A percentile compares a stretch with the other conserved stretches of the same genome.
Conservation (phyloP, 306 rosid species). For the Ochetophila trinervis region DNA sequence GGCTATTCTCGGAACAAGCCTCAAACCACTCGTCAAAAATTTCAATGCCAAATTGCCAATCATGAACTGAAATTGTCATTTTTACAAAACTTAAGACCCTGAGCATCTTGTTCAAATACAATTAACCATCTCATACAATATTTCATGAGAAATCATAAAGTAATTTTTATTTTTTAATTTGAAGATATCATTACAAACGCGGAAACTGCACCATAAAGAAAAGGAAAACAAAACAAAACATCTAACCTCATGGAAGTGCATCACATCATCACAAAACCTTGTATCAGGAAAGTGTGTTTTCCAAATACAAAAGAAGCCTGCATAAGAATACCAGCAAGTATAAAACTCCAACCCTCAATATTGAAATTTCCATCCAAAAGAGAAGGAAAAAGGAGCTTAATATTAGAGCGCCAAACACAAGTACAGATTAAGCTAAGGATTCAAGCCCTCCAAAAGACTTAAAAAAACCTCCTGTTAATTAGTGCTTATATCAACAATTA, state of each 20-base stretch:
- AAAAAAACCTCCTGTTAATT: too few relatives aligned
- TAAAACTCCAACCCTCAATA: background rate
- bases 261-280: conserved; percentile 27
- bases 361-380: background rate
- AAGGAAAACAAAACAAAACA: background rate
- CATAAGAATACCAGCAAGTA: conserved; percentile 7
- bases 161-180: conserved; percentile 8
- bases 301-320: conserved; percentile 31
- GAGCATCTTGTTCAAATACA: conserved; percentile 13
- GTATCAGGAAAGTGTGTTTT: conserved; percentile 22
- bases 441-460: too few relatives aligned
- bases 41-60: conserved; percentile 6
- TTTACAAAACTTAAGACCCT: conserved; percentile 17
- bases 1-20: conserved; percentile 15
- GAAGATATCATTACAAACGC: conserved; percentile 35
- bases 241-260: conserved; percentile 23
- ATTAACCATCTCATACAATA: conserved; percentile 17
- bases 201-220: background rate
- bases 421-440: background rate
- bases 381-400: too few relatives aligned
- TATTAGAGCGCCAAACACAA: background rate
- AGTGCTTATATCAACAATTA: too few relatives aligned
- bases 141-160: background rate
- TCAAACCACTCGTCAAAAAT: conserved; percentile 20
- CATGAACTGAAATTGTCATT: conserved; percentile 27